Evolutionary conservation across 345 rosid genomes (phyloP).

Genomic region (Tarenaya hassleriana): DNA sequence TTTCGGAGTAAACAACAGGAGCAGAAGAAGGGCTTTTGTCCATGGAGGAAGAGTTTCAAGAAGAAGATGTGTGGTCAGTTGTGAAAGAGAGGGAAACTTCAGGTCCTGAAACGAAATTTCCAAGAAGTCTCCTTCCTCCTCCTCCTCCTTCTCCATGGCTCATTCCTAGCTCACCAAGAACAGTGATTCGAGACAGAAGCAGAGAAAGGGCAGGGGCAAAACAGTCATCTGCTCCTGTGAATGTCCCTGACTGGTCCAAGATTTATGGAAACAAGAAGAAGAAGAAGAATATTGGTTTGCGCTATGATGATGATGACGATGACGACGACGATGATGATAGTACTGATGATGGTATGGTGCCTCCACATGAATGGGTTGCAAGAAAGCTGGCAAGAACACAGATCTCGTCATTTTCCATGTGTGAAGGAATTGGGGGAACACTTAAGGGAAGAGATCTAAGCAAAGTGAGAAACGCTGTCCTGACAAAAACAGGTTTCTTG

Average conservation of each 20-base stretch:
- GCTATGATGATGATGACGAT: constrained; percentile 26
- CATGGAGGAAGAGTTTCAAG: constrained; percentile 59
- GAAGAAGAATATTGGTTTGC: constrained; percentile 19
- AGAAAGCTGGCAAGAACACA: constrained; percentile 68
- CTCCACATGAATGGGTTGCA: constrained; percentile 97
- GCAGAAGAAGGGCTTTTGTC: constrained; percentile 20
- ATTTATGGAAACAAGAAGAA: constrained; percentile 48
- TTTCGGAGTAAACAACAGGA: too few species aligned
- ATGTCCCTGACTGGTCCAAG: constrained; percentile 93
- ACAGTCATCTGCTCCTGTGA: constrained; percentile 74
- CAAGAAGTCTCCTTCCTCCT: constrained; percentile 40
- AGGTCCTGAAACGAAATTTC: constrained; percentile 31
- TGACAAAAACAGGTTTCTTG: constrained; percentile 85
- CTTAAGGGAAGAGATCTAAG: constrained; percentile 98
- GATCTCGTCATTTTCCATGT: constrained; percentile 82
- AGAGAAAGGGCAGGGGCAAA: constrained; percentile 25
- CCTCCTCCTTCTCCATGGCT: constrained; percentile 27
- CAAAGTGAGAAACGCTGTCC: constrained; percentile 76
- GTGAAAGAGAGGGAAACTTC: constrained; percentile 38
- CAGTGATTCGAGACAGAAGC: constrained; percentile 26
- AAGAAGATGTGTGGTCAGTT: constrained; percentile 64
- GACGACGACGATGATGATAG: constrained; percentile 28
- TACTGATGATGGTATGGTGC: constrained; percentile 46
- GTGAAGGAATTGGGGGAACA: constrained; percentile 91
- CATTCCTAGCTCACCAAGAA: constrained; percentile 34